Percentiles rank a stretch among this genome's conserved stretches.
phyloP scores from a whole-genome alignment of 2,329 filamentous ascomycete species.

The Dichotomopilus funicola region DNA sequence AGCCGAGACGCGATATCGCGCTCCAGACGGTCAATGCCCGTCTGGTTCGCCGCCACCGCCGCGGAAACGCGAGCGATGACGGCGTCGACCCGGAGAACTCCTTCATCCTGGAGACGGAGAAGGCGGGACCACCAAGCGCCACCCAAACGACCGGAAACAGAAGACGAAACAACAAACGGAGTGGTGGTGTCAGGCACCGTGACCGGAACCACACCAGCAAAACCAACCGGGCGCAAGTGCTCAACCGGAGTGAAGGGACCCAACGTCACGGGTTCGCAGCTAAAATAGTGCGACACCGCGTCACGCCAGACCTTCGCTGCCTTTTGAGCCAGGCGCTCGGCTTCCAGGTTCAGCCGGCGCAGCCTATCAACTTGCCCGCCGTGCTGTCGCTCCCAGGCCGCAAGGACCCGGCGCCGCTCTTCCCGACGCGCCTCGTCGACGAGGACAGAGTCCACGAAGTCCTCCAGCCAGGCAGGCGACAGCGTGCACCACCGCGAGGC shows the following conservation, averaged over 20 bases:
- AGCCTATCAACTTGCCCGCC: constrained; percentile 4
- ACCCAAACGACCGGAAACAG: no score
- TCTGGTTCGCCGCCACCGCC: constrained; percentile 2
- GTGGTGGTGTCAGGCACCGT: constrained; percentile 2
- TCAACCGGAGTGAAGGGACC: not conserved
- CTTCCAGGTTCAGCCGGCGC: constrained; percentile 1
- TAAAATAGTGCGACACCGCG: no score
- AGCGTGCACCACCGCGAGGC: not conserved
- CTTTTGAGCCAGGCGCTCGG: not conserved
- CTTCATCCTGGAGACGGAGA: not conserved
- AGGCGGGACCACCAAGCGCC: constrained; percentile 1
- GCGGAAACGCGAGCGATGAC: not conserved
- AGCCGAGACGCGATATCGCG: not conserved
- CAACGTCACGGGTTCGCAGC: not conserved
- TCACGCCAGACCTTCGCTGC: not conserved
- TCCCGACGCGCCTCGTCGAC: not conserved
- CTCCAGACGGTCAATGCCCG: constrained; percentile 1
- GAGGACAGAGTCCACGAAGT: constrained; percentile 12
- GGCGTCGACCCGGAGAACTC: not conserved
- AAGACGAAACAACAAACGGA: not conserved
- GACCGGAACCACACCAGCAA: not conserved
- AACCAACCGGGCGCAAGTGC: constrained; percentile 2
- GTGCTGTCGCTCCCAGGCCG: not conserved
- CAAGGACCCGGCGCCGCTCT: not conserved
- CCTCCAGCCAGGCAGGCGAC: not conserved